Percentiles rank a stretch among this genome's conserved stretches.
Conservation (phyloP, 2,329 filamentous ascomycete species). For the Fusarium siculi region DNA sequence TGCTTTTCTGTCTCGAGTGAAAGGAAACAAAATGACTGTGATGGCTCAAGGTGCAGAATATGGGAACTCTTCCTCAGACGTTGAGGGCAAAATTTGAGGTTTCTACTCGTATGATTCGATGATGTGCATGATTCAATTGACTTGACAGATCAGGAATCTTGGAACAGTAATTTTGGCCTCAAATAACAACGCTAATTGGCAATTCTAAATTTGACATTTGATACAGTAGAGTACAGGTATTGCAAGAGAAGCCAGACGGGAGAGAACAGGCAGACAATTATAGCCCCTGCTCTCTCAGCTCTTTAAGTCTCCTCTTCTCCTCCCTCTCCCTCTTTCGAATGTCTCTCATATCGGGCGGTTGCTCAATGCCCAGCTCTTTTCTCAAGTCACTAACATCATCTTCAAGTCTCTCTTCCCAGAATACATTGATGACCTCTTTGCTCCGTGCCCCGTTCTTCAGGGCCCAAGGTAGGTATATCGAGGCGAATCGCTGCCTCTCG, state of each 20-base stretch:
- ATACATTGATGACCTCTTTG: conserved; percentile 91
- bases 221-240: conserved; percentile 21
- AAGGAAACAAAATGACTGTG: conserved; percentile 8
- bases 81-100: not conserved
- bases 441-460: conserved; percentile 80
- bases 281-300: conserved; percentile 40
- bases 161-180: not conserved
- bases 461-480: conserved; percentile 89
- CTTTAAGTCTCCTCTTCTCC: conserved; percentile 73
- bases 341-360: conserved; percentile 84
- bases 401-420: conserved; percentile 95
- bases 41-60: not conserved
- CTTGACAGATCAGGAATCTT: not conserved
- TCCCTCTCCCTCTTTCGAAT: conserved; percentile 78
- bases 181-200: conserved; percentile 8
- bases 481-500: conserved; percentile 79
- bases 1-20: conserved; percentile 13
- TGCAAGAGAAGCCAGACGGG: not conserved
- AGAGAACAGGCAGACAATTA: not conserved
- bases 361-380: conserved; percentile 81
- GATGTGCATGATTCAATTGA: not conserved
- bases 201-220: not conserved
- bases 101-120: not conserved
- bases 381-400: conserved; percentile 83
- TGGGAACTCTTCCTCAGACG: not conserved